These are phyloP conservation scores for Ceratocystis smalleyi DNA, from an alignment of 2,329 filamentous ascomycete genomes.

Conservation along the genomic window DNA sequence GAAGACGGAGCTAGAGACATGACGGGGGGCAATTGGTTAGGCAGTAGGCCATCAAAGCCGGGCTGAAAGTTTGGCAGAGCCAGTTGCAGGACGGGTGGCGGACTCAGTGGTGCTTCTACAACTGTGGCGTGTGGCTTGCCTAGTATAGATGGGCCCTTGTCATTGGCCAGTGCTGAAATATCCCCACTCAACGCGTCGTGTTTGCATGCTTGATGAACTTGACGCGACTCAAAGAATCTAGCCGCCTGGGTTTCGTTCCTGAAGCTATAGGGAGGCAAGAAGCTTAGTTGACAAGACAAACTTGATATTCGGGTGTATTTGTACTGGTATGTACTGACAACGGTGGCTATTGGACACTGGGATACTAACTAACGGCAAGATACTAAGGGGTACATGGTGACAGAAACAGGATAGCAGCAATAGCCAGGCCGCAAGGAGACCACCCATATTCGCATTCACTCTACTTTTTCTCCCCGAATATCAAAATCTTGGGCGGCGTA, in stretches of 20 bases:
- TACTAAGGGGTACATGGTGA: not conserved
- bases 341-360: not conserved
- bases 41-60: not conserved
- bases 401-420: no score
- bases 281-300: not conserved
- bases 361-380: not conserved
- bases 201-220: not conserved
- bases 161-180: not conserved
- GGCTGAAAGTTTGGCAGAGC: not conserved
- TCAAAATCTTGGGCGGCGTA: not conserved
- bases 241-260: not conserved
- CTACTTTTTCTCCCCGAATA: not conserved
- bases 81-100: no score
- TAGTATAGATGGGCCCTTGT: not conserved
- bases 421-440: no score
- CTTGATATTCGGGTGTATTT: not conserved
- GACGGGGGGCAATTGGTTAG: not conserved
- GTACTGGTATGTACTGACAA: not conserved
- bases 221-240: not conserved
- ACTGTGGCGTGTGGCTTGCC: no score
- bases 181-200: not conserved
- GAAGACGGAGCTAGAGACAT: conserved; percentile 18
- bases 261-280: not conserved
- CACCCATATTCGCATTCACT: no score
- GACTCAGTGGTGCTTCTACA: no score